Percentiles rank a stretch among this genome's conserved stretches.
Conservation (phyloP, 2,329 filamentous ascomycete species). For the Pseudogymnoascus sp. region DNA sequence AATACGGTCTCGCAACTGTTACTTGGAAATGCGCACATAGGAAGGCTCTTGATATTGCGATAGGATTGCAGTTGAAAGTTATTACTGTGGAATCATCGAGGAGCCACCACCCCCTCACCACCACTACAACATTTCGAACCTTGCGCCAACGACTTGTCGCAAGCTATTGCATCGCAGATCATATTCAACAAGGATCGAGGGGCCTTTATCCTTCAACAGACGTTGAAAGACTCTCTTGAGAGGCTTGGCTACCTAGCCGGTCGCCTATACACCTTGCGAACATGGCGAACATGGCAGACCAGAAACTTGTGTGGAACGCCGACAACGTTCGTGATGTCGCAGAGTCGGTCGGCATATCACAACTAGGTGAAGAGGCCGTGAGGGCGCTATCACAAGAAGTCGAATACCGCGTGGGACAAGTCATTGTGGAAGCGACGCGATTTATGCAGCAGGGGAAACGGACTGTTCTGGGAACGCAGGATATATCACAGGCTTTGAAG, state of each 20-base stretch:
- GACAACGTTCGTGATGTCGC: slow-evolving; percentile 95
- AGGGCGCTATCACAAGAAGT: slow-evolving; percentile 87
- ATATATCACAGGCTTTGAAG: slow-evolving; percentile 76
- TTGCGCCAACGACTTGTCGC: background rate
- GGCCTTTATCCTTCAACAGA: background rate
- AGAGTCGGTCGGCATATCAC: slow-evolving; percentile 83
- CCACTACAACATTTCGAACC: background rate
- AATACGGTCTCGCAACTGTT: background rate
- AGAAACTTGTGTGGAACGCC: slow-evolving; percentile 73
- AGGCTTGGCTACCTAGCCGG: background rate
- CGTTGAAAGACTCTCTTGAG: background rate
- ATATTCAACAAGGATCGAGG: background rate
- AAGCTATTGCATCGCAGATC: background rate
- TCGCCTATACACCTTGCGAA: background rate
- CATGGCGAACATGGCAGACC: slow-evolving; percentile 23
- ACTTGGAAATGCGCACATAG: background rate
- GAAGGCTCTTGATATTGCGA: background rate
- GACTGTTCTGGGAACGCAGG: slow-evolving; percentile 79
- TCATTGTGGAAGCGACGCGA: slow-evolving; percentile 87
- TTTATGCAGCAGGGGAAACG: slow-evolving; percentile 90
- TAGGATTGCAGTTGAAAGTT: background rate
- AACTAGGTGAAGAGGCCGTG: slow-evolving; percentile 75
- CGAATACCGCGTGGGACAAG: slow-evolving; percentile 88
- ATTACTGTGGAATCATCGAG: background rate
- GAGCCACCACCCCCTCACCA: background rate